Percentiles rank a stretch among this genome's conserved stretches.
Conservation (phyloP, 2,329 filamentous ascomycete genomes). For the Arthrobotrys iridis region DNA sequence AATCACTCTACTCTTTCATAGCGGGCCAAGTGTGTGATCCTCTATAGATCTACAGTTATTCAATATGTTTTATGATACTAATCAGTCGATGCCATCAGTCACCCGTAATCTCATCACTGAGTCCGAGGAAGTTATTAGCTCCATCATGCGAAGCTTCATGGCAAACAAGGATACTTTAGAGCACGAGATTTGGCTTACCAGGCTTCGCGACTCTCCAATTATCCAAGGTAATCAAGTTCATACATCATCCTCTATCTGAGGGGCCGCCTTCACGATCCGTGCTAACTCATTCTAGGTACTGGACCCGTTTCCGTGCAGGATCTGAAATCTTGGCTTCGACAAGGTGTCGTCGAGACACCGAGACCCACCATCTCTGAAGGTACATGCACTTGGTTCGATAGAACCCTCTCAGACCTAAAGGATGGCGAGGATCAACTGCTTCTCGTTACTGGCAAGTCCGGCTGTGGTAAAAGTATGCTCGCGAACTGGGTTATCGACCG, state of each 20-base stretch:
- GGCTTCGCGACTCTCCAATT: constrained; percentile 32
- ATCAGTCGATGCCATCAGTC: background rate
- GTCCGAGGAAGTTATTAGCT: constrained; percentile 31
- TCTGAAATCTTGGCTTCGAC: constrained; percentile 41
- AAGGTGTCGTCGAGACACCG: constrained; percentile 12
- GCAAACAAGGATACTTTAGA: constrained; percentile 24
- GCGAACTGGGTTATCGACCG: constrained; percentile 40
- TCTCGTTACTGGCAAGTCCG: constrained; percentile 22
- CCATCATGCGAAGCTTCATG: constrained; percentile 21
- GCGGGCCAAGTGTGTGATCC: background rate
- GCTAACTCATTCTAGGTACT: constrained; percentile 1
- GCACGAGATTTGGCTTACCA: constrained; percentile 33
- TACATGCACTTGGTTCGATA: constrained; percentile 49
- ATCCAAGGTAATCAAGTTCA: constrained; percentile 45
- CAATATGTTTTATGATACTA: background rate
- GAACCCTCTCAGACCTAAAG: constrained; percentile 34
- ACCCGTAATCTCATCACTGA: constrained; percentile 20
- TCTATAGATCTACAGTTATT: background rate
- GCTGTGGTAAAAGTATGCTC: constrained; percentile 40
- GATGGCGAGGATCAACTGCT: constrained; percentile 44
- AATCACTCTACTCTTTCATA: constrained; percentile 24
- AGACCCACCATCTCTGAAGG: constrained; percentile 41
- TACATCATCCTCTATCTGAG: too few relatives aligned
- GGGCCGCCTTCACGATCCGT: background rate
- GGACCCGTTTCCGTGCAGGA: constrained; percentile 28